A percentile compares a stretch with the other conserved stretches of the same genome.
phyloP scores from a whole-genome alignment of 192 early-diverging fungal genomes.

The Diversispora epigaea region DNA sequence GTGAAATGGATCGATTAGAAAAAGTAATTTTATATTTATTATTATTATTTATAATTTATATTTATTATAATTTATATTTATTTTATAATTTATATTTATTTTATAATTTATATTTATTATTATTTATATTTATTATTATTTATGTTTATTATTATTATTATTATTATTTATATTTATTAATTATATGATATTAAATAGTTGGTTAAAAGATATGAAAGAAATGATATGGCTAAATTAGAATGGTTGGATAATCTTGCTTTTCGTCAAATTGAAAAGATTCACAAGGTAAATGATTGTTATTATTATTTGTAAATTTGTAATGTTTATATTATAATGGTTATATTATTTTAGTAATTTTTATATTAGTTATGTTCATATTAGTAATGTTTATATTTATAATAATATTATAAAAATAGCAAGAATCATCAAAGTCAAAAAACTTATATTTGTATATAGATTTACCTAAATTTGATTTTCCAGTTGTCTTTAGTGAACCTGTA shows the following conservation, averaged over 20 bases:
- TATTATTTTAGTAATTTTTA: too few species aligned
- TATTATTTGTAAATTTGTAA: not conserved
- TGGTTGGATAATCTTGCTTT: slow-evolving; percentile 94
- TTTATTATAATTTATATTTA: not conserved
- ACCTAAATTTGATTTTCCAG: slow-evolving; percentile 94
- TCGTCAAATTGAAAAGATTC: slow-evolving; percentile 82
- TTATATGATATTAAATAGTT: slow-evolving; percentile 40
- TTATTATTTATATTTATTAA: not conserved
- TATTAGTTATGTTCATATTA: too few species aligned
- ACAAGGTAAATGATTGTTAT: slow-evolving; percentile 50
- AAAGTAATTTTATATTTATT: slow-evolving; percentile 51
- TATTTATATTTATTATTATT: not conserved
- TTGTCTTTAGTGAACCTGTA: slow-evolving; percentile 87
- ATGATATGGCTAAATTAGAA: slow-evolving; percentile 81
- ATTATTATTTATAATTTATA: not conserved
- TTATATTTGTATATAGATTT: slow-evolving; percentile 85
- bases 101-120: slow-evolving; percentile 16
- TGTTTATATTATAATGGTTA: too few species aligned
- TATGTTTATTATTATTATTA: not conserved
- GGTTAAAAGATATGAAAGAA: slow-evolving; percentile 81
- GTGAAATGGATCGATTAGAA: slow-evolving; percentile 85
- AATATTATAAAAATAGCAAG: slow-evolving; percentile 38
- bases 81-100: not conserved
- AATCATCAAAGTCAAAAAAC: slow-evolving; percentile 53
- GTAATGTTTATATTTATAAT: too few species aligned